phyloP scores from a whole-genome alignment of 306 rosid species.

The Prunus salicina region DNA sequence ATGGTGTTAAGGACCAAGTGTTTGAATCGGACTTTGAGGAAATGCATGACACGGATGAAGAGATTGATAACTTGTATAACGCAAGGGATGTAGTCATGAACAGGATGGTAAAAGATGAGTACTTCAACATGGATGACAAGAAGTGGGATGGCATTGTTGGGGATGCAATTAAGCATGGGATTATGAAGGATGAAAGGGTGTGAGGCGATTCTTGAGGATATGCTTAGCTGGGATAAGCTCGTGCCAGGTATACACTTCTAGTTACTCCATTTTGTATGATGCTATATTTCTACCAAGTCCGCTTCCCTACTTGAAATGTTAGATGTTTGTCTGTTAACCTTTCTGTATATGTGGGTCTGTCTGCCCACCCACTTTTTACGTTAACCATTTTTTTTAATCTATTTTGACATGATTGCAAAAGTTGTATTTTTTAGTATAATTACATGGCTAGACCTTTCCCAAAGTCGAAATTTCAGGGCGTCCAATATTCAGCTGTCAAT shows the following conservation, averaged over 20 bases:
- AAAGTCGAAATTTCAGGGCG: neutral
- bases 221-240: conserved; percentile 54
- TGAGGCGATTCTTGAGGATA: conserved; percentile 50
- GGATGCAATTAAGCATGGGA: conserved; percentile 34
- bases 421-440: neutral
- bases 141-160: conserved; percentile 43
- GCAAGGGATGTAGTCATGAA: conserved; percentile 51
- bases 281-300: neutral
- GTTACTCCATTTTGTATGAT: neutral
- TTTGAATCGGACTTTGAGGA: conserved; percentile 71
- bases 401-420: neutral
- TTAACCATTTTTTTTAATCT: too few species aligned
- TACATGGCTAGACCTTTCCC: neutral
- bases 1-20: conserved; percentile 39
- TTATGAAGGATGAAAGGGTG: conserved; percentile 39
- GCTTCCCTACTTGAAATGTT: neutral
- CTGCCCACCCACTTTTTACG: neutral
- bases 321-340: neutral
- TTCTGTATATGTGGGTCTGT: neutral
- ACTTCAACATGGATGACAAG: conserved; percentile 37
- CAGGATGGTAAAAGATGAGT: conserved; percentile 49
- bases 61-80: conserved; percentile 64
- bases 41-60: conserved; percentile 47
- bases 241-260: conserved; percentile 32
- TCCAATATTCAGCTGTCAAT: neutral